Evolutionary conservation across 805 yeast genomes (phyloP), one percentile per base, ranked within the genome.

Genomic region (Yarrowia divulgata): DNA sequence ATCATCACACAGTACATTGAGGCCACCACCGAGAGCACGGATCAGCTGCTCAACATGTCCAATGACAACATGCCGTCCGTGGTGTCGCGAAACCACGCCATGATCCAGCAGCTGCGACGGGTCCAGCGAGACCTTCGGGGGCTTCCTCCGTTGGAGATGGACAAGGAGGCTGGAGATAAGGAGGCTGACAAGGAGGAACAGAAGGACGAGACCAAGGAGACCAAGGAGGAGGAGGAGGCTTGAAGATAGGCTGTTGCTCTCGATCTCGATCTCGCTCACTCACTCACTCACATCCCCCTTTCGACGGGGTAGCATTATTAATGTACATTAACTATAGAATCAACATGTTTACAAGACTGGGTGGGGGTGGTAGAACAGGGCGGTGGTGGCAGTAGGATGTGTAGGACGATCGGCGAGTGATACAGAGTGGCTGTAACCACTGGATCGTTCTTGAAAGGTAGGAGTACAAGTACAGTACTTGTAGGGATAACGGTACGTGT

Each of bases 61-160:
- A 16, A 10, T 32, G 43, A 50, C 35, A 37, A 35, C 50, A 66
- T 52, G 60, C 62, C 69, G 12, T 34, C 42, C 4, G 60, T 52
- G 10, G 62, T 66, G 16, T 45, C 60, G 13, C 52, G 69, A 37
- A 67, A 69, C 16, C 79, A 74, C 19, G 82, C 85, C 35, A 81
- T 84, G 19, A 73, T 81, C 71, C 82, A 90, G 70, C 97, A 90
- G 80, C 81, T 91, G 74, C 84, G 82, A 74, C 84, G 97, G 76
- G 81, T 90, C 49, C 94, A 89, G 75, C 84, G 97, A 79, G 91
- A 89, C 72, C 84, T 90, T 72, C 82, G 92, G 73, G 97, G 97
- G 0, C 82, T 91, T 70, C 94, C 96, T 10, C 96, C 97, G 32
- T 32, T 72, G 60, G 60, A 62, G 3, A 39, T 23, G 16, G 67